Percentiles rank a stretch among this genome's conserved stretches.
Conservation (phyloP, 2,329 filamentous ascomycete species). For the Chlorencoelia australis region DNA sequence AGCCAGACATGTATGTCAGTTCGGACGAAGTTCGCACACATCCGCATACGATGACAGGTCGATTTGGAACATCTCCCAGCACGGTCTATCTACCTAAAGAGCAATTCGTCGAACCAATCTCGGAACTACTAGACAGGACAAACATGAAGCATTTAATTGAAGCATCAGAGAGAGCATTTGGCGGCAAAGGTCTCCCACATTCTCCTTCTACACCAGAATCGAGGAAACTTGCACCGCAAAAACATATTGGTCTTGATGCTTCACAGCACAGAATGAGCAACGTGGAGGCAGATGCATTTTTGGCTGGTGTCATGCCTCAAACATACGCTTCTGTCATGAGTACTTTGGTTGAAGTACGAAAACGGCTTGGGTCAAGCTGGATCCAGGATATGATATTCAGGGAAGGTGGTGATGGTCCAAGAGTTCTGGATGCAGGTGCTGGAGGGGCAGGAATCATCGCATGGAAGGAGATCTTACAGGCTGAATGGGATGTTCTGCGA, state of each 20-base stretch:
- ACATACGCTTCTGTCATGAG: conserved; percentile 60
- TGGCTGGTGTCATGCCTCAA: conserved; percentile 59
- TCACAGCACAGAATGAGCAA: conserved; percentile 58
- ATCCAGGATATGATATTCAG: conserved; percentile 51
- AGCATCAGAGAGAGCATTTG: conserved; percentile 64
- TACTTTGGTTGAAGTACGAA: conserved; percentile 62
- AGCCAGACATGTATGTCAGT: conserved; percentile 19
- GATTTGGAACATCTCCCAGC: conserved; percentile 61
- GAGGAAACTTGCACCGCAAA: conserved; percentile 48
- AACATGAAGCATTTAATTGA: conserved; percentile 66
- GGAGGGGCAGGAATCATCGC: conserved; percentile 65
- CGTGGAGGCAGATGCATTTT: conserved; percentile 65
- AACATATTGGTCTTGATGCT: conserved; percentile 53
- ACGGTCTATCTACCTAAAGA: conserved; percentile 66
- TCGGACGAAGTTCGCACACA: conserved; percentile 50
- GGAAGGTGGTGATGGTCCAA: conserved; percentile 43
- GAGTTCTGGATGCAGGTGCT: conserved; percentile 64
- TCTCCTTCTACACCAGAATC: conserved; percentile 60
- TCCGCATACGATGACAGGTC: conserved; percentile 62
- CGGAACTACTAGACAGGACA: conserved; percentile 54
- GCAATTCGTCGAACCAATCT: conserved; percentile 61
- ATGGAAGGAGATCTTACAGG: conserved; percentile 66
- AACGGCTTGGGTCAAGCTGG: conserved; percentile 63
- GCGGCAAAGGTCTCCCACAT: conserved; percentile 64
- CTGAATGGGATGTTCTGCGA: conserved; percentile 68